phyloP scores from a whole-genome alignment of 371 early-diverging fungal species.

The Mucor sp. region DNA sequence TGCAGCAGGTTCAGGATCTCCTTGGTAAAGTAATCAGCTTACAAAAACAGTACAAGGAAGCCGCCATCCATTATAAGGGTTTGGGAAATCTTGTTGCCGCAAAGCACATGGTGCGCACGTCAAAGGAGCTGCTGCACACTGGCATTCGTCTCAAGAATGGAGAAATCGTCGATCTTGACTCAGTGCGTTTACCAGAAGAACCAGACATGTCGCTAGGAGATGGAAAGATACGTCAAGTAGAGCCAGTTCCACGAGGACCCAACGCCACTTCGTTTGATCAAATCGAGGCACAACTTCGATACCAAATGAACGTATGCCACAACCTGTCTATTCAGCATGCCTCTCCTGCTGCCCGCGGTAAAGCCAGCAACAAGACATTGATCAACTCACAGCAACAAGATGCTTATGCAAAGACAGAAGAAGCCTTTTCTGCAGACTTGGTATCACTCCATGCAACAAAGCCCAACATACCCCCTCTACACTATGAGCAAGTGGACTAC shows the following conservation, averaged over 20 bases:
- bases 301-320: slow-evolving; percentile 69
- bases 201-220: slow-evolving; percentile 46
- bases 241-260: slow-evolving; percentile 6
- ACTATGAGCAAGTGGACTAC: slow-evolving; percentile 66
- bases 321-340: slow-evolving; percentile 55
- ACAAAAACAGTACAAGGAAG: slow-evolving; percentile 65
- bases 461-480: slow-evolving; percentile 51
- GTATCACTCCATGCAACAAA: slow-evolving; percentile 53
- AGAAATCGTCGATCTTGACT: slow-evolving; percentile 16
- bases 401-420: slow-evolving; percentile 58
- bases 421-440: slow-evolving; percentile 60
- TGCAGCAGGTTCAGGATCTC: slow-evolving; percentile 12
- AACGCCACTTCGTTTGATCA: slow-evolving; percentile 42
- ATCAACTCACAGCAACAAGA: slow-evolving; percentile 11
- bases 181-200: slow-evolving; percentile 12
- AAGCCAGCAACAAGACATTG: slow-evolving; percentile 9
- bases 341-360: slow-evolving; percentile 12
- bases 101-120: slow-evolving; percentile 55
- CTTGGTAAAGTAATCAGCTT: slow-evolving; percentile 38
- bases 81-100: slow-evolving; percentile 53
- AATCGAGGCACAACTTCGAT: slow-evolving; percentile 54
- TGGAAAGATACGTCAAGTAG: slow-evolving; percentile 38
- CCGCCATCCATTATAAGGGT: slow-evolving; percentile 60
- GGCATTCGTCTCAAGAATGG: slow-evolving; percentile 45
- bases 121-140: slow-evolving; percentile 45